A percentile compares a stretch with the other conserved stretches of the same genome.
phyloP scores from a whole-genome alignment of 2,329 filamentous ascomycete species.

The Lachnellula arida region DNA sequence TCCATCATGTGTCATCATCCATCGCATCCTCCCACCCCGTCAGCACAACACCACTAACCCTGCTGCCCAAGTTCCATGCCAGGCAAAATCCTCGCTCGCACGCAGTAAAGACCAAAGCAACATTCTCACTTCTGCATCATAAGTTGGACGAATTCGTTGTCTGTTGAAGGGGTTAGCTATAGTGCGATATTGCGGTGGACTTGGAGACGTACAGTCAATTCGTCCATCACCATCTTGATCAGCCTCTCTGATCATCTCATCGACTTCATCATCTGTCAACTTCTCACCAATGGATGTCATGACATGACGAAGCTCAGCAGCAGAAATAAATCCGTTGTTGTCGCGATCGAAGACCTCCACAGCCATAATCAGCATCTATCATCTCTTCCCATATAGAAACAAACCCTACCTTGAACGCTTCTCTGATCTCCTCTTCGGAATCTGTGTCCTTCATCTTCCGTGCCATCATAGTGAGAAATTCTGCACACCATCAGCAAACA shows the following conservation, averaged over 20 bases:
- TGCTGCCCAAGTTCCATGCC: slow-evolving; percentile 13
- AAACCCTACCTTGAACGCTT: slow-evolving; percentile 71
- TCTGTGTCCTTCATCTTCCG: slow-evolving; percentile 94
- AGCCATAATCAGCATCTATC: slow-evolving; percentile 8
- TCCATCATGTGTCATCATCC: slow-evolving; percentile 11
- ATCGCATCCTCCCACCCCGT: slow-evolving; percentile 5
- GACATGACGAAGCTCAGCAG: slow-evolving; percentile 81
- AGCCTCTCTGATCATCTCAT: slow-evolving; percentile 90
- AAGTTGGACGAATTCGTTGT: slow-evolving; percentile 90
- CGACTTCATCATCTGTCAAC: slow-evolving; percentile 84
- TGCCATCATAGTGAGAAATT: slow-evolving; percentile 91
- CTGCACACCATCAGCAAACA: slow-evolving; percentile 42
- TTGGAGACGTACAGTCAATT: slow-evolving; percentile 67
- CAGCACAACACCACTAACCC: slow-evolving; percentile 5
- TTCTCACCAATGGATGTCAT: slow-evolving; percentile 93
- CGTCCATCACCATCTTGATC: slow-evolving; percentile 86
- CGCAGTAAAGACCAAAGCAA: slow-evolving; percentile 9
- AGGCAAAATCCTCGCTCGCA: slow-evolving; percentile 17
- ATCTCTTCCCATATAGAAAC: not conserved
- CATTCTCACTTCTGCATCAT: slow-evolving; percentile 84
- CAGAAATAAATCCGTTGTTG: slow-evolving; percentile 89
- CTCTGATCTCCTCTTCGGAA: slow-evolving; percentile 84
- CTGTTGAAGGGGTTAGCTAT: slow-evolving; percentile 41
- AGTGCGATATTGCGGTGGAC: too few species aligned
- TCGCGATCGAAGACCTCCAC: slow-evolving; percentile 74